Evolutionary conservation across 768 basidiomycete genomes (phyloP).

Genomic region (Lyophyllum decastes): DNA sequence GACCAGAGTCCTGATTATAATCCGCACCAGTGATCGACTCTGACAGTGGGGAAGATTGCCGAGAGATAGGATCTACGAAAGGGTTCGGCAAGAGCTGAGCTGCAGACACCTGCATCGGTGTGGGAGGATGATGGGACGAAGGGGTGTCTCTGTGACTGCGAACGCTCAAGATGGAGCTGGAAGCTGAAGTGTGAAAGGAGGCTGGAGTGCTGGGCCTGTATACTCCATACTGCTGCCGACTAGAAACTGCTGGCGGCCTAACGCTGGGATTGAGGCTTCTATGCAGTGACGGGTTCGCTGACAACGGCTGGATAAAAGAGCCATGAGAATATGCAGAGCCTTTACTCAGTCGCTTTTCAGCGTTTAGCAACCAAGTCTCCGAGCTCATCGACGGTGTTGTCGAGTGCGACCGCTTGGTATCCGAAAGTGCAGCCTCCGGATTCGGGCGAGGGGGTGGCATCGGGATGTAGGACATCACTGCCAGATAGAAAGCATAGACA

Average conservation of each 20-base stretch:
- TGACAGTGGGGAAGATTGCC: conserved; percentile 13
- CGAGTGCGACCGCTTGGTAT: conserved; percentile 8
- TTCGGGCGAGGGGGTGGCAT: conserved; percentile 22
- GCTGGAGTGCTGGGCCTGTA: conserved; percentile 2
- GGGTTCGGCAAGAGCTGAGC: conserved; percentile 15
- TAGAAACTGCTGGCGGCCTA: background rate
- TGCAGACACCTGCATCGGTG: background rate
- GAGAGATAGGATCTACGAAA: conserved; percentile 22
- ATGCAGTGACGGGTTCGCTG: background rate
- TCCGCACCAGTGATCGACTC: background rate
- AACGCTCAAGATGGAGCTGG: background rate
- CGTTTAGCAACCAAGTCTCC: conserved; percentile 2
- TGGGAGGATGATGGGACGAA: background rate
- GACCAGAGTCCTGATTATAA: background rate
- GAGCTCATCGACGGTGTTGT: conserved; percentile 6
- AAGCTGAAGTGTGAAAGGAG: conserved; percentile 1
- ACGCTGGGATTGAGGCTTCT: background rate
- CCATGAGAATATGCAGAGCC: conserved; percentile 1
- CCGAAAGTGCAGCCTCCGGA: conserved; percentile 22
- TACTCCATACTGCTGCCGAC: background rate
- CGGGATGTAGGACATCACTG: conserved; percentile 29
- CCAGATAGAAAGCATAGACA: conserved; percentile 29
- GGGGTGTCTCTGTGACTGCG: background rate
- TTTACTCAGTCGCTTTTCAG: background rate
- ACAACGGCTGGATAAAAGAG: conserved; percentile 6